Conservation (phyloP, 2,329 filamentous ascomycete genomes). For the Sordariomycetes sp. region DNA sequence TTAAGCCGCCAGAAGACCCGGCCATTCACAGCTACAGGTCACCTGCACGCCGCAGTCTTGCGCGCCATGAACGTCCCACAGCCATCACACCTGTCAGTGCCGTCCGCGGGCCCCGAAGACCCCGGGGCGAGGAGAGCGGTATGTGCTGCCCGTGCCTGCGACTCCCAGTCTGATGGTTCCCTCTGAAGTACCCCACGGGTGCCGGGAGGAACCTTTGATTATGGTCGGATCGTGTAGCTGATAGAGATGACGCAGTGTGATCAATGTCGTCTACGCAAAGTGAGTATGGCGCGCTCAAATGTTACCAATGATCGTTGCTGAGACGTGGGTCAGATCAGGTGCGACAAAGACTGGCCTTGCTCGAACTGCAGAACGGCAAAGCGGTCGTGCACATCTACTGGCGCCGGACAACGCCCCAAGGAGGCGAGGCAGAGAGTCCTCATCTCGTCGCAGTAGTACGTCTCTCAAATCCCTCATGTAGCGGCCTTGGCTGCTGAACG, state of each 20-base stretch:
- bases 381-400: slow-evolving; percentile 44
- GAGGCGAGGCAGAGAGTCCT: slow-evolving; percentile 46
- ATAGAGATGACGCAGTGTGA: slow-evolving; percentile 28
- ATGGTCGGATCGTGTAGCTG: not conserved
- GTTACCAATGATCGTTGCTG: not conserved
- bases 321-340: slow-evolving; percentile 37
- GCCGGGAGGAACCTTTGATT: slow-evolving; percentile 1
- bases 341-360: slow-evolving; percentile 49
- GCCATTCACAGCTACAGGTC: too few relatives aligned
- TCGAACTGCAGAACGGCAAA: slow-evolving; percentile 47
- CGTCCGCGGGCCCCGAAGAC: slow-evolving; percentile 25
- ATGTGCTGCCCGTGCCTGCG: too few relatives aligned
- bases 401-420: slow-evolving; percentile 43
- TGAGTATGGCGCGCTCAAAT: slow-evolving; percentile 12
- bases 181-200: too few relatives aligned
- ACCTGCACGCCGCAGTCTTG: too few relatives aligned
- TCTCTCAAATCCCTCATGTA: slow-evolving; percentile 5
- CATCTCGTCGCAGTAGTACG: slow-evolving; percentile 53
- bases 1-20: too few relatives aligned
- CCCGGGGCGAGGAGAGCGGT: slow-evolving; percentile 23
- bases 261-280: slow-evolving; percentile 32
- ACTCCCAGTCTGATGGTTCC: too few relatives aligned
- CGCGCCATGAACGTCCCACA: too few relatives aligned
- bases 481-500: not conserved
- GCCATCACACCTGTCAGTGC: not conserved